phyloP scores from a whole-genome alignment of 805 yeast species.

The Trichomonascus vanleenenianus region DNA sequence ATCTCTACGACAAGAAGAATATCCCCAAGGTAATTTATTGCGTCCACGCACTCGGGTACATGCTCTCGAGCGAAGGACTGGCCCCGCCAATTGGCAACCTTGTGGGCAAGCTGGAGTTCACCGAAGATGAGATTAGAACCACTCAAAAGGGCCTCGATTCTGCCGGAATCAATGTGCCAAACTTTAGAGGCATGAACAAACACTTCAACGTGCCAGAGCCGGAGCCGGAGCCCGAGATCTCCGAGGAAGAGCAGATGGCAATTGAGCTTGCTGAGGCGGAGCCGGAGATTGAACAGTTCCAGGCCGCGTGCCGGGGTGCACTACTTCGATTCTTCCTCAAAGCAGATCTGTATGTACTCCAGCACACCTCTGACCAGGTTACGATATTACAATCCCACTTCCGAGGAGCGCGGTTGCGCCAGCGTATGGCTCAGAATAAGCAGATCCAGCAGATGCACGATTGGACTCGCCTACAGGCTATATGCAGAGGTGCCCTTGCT shows the following conservation, averaged over 20 bases:
- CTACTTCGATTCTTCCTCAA: constrained; percentile 54
- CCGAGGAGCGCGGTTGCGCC: constrained; percentile 19
- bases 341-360: constrained; percentile 54
- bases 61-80: constrained; percentile 48
- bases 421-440: not conserved
- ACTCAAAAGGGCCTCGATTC: constrained; percentile 59
- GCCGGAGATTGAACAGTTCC: constrained; percentile 44
- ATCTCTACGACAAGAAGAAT: constrained; percentile 83
- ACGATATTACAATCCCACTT: constrained; percentile 35
- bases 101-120: constrained; percentile 54
- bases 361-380: constrained; percentile 18
- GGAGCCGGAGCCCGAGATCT: constrained; percentile 17
- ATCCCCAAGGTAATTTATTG: constrained; percentile 93
- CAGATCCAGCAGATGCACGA: constrained; percentile 5
- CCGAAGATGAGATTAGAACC: constrained; percentile 57
- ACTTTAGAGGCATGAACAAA: constrained; percentile 51
- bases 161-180: constrained; percentile 64
- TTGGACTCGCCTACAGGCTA: constrained; percentile 40
- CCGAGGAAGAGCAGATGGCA: constrained; percentile 27
- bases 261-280: constrained; percentile 25
- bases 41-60: constrained; percentile 76
- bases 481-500: constrained; percentile 38
- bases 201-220: constrained; percentile 31
- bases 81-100: constrained; percentile 57
- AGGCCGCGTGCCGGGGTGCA: constrained; percentile 66